Percentiles rank a stretch among this genome's conserved stretches.
Evolutionary conservation across 2,329 filamentous ascomycete species (phyloP).

Genomic region (Neonectria sp.): DNA sequence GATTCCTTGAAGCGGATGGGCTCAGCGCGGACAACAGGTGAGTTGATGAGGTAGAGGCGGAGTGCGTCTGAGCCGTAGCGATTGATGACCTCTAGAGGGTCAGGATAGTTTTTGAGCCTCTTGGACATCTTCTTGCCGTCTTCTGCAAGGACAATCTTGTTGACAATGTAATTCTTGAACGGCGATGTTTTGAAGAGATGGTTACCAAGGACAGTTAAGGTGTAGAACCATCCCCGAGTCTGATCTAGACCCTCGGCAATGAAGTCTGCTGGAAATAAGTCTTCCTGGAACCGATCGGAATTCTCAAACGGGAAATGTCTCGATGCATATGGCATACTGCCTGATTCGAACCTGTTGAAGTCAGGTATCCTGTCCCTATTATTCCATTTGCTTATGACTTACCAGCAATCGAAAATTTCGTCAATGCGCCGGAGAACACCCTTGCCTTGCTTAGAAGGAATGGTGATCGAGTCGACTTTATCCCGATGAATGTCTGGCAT

Average conservation of each 20-base stretch:
- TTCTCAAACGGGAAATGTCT: conserved; percentile 48
- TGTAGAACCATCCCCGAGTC: conserved; percentile 50
- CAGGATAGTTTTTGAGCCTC: conserved; percentile 48
- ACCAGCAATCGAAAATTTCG: conserved; percentile 50
- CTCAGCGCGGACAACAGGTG: conserved; percentile 47
- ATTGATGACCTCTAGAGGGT: conserved; percentile 39
- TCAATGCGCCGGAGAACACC: conserved; percentile 43
- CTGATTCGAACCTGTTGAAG: conserved; percentile 38
- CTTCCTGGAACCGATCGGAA: conserved; percentile 19
- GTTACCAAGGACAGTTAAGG: conserved; percentile 45
- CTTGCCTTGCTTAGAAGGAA: conserved; percentile 46
- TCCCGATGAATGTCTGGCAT: conserved; percentile 44
- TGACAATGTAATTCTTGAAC: conserved; percentile 49
- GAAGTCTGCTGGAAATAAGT: conserved; percentile 47
- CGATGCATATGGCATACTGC: conserved; percentile 47
- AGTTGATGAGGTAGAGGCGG: conserved; percentile 49
- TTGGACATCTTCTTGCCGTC: conserved; percentile 51
- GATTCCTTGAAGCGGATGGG: conserved; percentile 47
- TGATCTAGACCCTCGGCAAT: conserved; percentile 49
- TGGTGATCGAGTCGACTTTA: conserved; percentile 47
- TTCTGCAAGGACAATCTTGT: conserved; percentile 47
- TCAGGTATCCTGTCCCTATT: too few relatives aligned
- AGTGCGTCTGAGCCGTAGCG: conserved; percentile 47
- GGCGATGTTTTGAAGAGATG: conserved; percentile 45
- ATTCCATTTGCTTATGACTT: too few relatives aligned